Percentiles rank a stretch among this genome's conserved stretches.
phyloP scores from a whole-genome alignment of 2,329 filamentous ascomycete species.

The Sporothrix pallida region DNA sequence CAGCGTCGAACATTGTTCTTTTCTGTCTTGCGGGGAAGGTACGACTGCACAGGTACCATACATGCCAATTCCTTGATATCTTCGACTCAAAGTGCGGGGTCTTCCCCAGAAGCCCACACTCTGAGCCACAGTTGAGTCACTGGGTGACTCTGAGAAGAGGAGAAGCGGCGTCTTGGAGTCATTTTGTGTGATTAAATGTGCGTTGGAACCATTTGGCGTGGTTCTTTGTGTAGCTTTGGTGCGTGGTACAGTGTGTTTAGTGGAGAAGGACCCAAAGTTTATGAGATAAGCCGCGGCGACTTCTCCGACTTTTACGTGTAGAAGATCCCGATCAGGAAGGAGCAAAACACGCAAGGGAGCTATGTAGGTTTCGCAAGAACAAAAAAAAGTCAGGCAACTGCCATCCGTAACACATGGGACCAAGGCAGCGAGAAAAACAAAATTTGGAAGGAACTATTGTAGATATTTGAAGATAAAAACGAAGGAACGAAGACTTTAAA shows the following conservation, averaged over 20 bases:
- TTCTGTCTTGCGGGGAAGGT: not conserved
- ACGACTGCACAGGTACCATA: not conserved
- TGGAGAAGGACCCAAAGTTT: not conserved
- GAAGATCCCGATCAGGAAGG: conserved; percentile 26
- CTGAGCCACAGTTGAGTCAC: too few relatives aligned
- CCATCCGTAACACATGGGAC: not conserved
- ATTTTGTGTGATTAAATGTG: too few relatives aligned
- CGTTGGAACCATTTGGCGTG: too few relatives aligned
- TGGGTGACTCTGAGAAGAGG: not conserved
- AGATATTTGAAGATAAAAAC: not conserved
- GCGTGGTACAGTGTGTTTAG: not conserved
- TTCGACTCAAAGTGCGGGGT: conserved; percentile 13
- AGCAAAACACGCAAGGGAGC: not conserved
- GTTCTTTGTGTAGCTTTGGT: not conserved
- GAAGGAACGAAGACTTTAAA: not conserved
- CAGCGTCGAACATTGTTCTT: too few relatives aligned
- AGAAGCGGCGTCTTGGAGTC: too few relatives aligned
- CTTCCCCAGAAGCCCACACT: not conserved
- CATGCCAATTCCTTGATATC: not conserved
- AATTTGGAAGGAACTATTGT: too few relatives aligned
- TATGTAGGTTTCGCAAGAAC: not conserved
- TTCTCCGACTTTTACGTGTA: not conserved
- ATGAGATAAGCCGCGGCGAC: conserved; percentile 7
- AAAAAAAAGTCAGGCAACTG: not conserved
- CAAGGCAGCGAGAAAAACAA: not conserved